phyloP scores from a whole-genome alignment of 805 yeast genomes.

The Candida bentonensis region DNA sequence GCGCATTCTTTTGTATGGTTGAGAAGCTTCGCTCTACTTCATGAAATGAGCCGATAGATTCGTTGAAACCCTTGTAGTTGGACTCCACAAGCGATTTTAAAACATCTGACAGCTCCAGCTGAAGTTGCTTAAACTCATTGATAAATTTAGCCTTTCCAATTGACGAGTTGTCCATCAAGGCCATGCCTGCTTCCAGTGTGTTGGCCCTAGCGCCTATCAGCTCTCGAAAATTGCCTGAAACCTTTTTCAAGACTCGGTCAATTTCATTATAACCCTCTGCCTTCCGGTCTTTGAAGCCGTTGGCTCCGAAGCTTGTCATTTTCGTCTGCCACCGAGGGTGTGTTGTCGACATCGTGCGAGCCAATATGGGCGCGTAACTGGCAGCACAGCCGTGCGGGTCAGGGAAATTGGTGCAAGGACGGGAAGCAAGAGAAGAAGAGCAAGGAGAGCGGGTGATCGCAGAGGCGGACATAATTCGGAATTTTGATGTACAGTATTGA shows the following conservation, averaged over 20 bases:
- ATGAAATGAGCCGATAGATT: constrained; percentile 73
- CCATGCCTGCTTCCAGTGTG: constrained; percentile 74
- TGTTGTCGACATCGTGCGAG: too few species aligned
- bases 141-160: constrained; percentile 76
- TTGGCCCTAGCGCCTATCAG: constrained; percentile 44
- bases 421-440: too few species aligned
- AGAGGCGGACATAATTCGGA: too few species aligned
- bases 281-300: too few species aligned
- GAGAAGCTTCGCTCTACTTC: constrained; percentile 48
- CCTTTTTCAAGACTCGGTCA: neutral
- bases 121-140: constrained; percentile 50
- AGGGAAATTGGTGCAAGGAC: too few species aligned
- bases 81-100: constrained; percentile 59
- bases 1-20: constrained; percentile 48
- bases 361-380: too few species aligned
- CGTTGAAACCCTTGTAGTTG: constrained; percentile 56
- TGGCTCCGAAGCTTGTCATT: too few species aligned
- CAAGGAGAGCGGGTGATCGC: too few species aligned
- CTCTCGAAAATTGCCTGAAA: constrained; percentile 17
- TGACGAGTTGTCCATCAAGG: constrained; percentile 71
- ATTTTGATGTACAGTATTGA: too few species aligned
- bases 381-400: too few species aligned
- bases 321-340: too few species aligned
- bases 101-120: constrained; percentile 39
- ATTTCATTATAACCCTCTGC: too few species aligned